Evolutionary conservation across 106 monocot genomes (phyloP).

Genomic region (Dioscorea alata): DNA sequence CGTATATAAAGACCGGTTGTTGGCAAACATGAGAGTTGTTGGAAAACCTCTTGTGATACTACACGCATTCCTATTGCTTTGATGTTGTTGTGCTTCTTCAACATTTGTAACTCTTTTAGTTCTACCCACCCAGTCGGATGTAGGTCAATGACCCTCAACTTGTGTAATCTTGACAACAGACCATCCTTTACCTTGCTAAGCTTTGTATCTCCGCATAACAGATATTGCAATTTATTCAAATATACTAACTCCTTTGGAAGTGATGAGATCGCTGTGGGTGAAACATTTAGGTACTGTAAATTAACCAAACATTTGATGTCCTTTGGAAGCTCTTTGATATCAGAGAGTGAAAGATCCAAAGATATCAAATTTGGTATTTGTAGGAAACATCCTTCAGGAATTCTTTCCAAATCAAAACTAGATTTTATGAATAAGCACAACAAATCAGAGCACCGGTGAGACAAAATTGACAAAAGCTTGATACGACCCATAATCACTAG

Average conservation of each 20-base stretch:
- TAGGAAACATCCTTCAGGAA: background rate
- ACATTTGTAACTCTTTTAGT: too few species aligned
- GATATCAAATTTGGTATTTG: background rate
- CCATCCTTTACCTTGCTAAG: background rate
- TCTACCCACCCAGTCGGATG: too few species aligned
- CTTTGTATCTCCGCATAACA: background rate
- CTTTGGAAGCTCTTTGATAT: slow-evolving; percentile 1
- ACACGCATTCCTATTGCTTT: too few species aligned
- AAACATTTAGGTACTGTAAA: slow-evolving; percentile 21
- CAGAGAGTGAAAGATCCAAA: slow-evolving; percentile 13
- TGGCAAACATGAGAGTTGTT: too few species aligned
- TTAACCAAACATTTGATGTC: too few species aligned
- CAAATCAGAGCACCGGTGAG: too few species aligned
- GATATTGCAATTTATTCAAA: background rate
- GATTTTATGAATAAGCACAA: background rate
- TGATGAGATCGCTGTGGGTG: background rate
- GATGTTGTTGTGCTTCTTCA: too few species aligned
- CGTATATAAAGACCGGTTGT: too few species aligned
- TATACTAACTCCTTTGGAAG: slow-evolving; percentile 1
- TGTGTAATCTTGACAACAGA: too few species aligned
- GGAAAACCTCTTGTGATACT: too few species aligned
- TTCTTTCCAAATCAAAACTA: background rate
- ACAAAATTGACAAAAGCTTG: too few species aligned
- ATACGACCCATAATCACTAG: background rate
- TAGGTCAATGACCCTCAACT: too few species aligned